Evolutionary conservation across 805 yeast genomes (phyloP), one percentile per base, ranked within the genome.

Genomic region (Komagataella ulmi): DNA sequence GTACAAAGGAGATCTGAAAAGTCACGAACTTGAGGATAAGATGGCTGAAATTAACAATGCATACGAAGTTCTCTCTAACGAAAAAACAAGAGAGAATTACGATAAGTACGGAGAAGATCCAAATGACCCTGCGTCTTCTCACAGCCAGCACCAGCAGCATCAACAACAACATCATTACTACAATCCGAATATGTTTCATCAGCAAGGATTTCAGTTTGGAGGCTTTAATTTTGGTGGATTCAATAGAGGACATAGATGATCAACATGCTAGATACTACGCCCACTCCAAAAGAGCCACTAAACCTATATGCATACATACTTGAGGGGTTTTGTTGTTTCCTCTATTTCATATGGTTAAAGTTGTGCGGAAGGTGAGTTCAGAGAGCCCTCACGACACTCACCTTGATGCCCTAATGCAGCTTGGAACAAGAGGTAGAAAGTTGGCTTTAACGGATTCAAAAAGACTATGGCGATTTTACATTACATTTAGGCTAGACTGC

Each of bases 41-140:
- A 93, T 91, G 91, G 88, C 95, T 48, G 89, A 85, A 52, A 87
- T 91, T 55, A 93, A 91, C 66, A 88, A 85, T 61, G 98, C 99
- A 0, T 89, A 93, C 65, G 98, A 91, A 63, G 82, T 84, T 2
- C 71, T 91, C 44, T 77, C 89, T 7, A 80, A 85, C 57, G 77
- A 79, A 2, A 84, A 81, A 47, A 69, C 76, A 53, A 75, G 81
- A 54, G 76, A 71, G 49, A 76, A 80, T 49, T 91, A 85, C 60
- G 96, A 90, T 61, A 50, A 52, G 14, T 58, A 50, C 40, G 63
- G 66, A 3, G 55, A 55, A 12, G 64, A 61, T 46, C 62, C 61
- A 12, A 58, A 57, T 45, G 65, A 58, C 49, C 56, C 53, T 14
- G 40, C 14, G 6, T n/a, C 40, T 30, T 10, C 40, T 30, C 51